Percentiles rank a stretch among this genome's conserved stretches.
Evolutionary conservation across 176 grass and related monocot genomes (phyloP).

Genomic region (Coix lacrymajobi): DNA sequence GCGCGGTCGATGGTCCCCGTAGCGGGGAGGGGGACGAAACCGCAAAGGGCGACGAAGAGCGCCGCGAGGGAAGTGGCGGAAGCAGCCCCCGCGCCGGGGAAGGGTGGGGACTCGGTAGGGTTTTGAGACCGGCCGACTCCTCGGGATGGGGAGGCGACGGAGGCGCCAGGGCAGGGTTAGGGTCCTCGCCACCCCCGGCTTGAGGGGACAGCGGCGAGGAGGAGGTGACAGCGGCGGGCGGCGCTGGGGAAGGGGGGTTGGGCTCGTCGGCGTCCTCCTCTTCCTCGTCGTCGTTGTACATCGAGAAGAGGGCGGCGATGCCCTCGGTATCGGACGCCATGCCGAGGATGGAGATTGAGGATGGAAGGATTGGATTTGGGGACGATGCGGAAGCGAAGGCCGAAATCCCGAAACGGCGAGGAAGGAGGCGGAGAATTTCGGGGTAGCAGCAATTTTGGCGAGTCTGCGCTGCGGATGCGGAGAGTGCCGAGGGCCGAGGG

Average conservation of each 20-base stretch:
- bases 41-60: constrained; percentile 28
- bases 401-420: constrained; percentile 4
- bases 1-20: neutral
- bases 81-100: constrained; percentile 29
- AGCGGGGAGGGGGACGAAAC: constrained; percentile 34
- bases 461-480: too few relatives aligned
- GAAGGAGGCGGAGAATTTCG: constrained; percentile 11
- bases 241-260: constrained; percentile 15
- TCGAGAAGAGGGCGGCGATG: constrained; percentile 76
- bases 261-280: constrained; percentile 60
- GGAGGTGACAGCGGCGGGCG: neutral
- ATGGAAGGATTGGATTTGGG: constrained; percentile 9
- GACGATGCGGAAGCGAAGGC: constrained; percentile 8
- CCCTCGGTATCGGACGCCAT: constrained; percentile 70
- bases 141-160: constrained; percentile 34
- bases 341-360: neutral
- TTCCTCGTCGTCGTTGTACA: constrained; percentile 87
- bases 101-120: constrained; percentile 42
- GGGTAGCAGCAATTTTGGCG: neutral
- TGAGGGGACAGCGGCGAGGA: constrained; percentile 33
- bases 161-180: constrained; percentile 16
- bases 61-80: constrained; percentile 32
- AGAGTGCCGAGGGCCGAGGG: too few relatives aligned
- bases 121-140: constrained; percentile 27
- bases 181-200: constrained; percentile 9